Conservation (phyloP, 148 eudicot species). For the Amaranthus cruentus region DNA sequence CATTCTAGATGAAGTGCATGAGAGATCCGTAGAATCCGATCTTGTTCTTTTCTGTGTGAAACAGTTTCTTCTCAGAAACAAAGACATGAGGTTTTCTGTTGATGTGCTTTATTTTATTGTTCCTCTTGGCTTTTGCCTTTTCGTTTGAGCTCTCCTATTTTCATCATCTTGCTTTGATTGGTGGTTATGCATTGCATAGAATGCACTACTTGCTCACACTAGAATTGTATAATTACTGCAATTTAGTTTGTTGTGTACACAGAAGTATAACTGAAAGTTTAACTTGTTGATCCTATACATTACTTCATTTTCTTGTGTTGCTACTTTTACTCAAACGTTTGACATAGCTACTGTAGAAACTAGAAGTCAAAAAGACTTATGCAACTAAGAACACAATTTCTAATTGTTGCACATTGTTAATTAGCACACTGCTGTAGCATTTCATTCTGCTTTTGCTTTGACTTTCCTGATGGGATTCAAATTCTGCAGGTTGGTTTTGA, state of each 20-base stretch:
- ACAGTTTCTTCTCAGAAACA: constrained; percentile 71
- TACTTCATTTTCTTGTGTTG: neutral
- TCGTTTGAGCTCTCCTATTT: neutral
- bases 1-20: constrained; percentile 96
- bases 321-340: neutral
- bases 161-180: neutral
- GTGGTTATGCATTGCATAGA: neutral
- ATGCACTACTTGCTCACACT: neutral
- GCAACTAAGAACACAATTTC: neutral
- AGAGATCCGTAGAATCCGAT: constrained; percentile 97
- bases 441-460: neutral
- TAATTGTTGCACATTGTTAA: constrained; percentile 3
- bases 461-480: constrained; percentile 10
- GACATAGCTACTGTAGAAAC: neutral
- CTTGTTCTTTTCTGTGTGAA: constrained; percentile 93
- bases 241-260: neutral
- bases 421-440: neutral
- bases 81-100: constrained; percentile 55
- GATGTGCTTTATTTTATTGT: neutral
- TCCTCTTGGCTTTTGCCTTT: constrained; percentile 1
- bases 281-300: neutral
- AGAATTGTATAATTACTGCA: neutral
- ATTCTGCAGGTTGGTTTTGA: constrained; percentile 78
- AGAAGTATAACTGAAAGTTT: neutral
- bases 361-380: neutral